Evolutionary conservation across 768 basidiomycete genomes (phyloP).

Genomic region (Phylloporus sp.): DNA sequence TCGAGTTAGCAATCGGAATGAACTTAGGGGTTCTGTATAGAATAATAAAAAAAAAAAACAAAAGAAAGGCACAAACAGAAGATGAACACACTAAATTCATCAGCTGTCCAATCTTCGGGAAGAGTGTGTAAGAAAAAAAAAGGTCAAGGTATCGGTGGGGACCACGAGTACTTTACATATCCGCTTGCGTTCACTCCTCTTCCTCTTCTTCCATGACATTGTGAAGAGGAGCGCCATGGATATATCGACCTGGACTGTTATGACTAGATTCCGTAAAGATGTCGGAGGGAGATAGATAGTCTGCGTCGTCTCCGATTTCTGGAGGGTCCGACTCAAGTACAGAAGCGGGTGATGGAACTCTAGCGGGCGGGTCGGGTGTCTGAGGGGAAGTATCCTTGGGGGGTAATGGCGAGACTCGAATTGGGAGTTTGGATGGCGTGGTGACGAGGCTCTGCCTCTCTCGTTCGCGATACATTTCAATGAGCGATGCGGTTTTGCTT

Average conservation of each 20-base stretch:
- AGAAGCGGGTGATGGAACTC: constrained; percentile 13
- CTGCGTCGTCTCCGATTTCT: constrained; percentile 23
- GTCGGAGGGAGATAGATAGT: constrained; percentile 32
- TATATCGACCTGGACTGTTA: constrained; percentile 66
- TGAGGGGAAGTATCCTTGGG: constrained; percentile 10
- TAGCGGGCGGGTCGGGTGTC: not conserved
- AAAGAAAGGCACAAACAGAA: not conserved
- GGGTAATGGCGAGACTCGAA: constrained; percentile 25
- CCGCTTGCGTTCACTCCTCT: constrained; percentile 28
- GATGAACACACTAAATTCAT: constrained; percentile 4
- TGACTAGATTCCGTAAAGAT: constrained; percentile 48
- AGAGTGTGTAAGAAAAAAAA: not conserved
- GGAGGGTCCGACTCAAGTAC: constrained; percentile 23
- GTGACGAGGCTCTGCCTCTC: constrained; percentile 42
- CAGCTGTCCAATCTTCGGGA: constrained; percentile 13
- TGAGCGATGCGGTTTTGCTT: constrained; percentile 72
- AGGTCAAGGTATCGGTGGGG: constrained; percentile 26
- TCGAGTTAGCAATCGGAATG: constrained; percentile 13
- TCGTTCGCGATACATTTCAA: constrained; percentile 80
- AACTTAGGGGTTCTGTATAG: not conserved
- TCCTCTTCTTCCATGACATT: constrained; percentile 84
- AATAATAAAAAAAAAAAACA: not conserved
- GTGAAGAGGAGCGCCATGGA: constrained; percentile 82
- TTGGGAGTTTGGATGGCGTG: constrained; percentile 32
- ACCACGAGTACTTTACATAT: constrained; percentile 21